Conservation (phyloP, 306 rosid genomes). For the Medicago arabica region DNA sequence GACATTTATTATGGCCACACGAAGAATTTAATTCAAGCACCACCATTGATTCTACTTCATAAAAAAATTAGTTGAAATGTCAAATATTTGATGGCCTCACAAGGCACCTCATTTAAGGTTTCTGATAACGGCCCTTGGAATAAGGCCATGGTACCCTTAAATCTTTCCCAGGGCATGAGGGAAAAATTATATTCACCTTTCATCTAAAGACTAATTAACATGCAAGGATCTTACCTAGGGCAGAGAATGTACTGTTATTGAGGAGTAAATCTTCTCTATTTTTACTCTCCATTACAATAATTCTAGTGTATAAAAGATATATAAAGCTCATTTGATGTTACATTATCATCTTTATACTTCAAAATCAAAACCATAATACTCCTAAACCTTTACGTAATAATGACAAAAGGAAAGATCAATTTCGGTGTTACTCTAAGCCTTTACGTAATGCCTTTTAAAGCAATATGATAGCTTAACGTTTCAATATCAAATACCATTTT, state of each 20-base stretch:
- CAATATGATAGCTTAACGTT: background rate
- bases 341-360: background rate
- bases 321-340: background rate
- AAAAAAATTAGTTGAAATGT: constrained; percentile 35
- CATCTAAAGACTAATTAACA: constrained; percentile 27
- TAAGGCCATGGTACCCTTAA: background rate
- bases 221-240: constrained; percentile 19
- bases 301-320: background rate
- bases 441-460: background rate
- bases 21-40: constrained; percentile 22
- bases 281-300: background rate
- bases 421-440: background rate
- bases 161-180: constrained; percentile 24
- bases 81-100: constrained; percentile 20
- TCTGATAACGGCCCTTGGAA: constrained; percentile 31
- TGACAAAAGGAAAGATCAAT: background rate
- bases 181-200: constrained; percentile 31
- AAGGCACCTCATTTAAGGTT: constrained; percentile 34
- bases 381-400: background rate
- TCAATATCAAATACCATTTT: constrained; percentile 3
- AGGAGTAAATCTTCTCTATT: background rate
- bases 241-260: background rate
- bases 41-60: background rate
- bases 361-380: background rate
- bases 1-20: constrained; percentile 25